phyloP scores from a whole-genome alignment of 1,284 basidiomycete genomes.

The Athelia sp. region DNA sequence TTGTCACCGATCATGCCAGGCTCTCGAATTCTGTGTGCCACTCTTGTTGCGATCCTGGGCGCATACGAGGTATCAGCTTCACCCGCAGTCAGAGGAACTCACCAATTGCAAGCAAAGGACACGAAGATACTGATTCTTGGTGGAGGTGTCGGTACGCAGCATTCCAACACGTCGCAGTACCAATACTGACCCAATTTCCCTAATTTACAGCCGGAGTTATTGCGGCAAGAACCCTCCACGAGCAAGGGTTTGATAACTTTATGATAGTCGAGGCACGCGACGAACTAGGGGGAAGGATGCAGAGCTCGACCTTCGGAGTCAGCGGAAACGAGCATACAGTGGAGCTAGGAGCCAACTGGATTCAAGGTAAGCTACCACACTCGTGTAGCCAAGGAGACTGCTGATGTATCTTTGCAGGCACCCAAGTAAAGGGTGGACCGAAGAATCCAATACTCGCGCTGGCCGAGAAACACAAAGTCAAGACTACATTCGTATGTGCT shows the following conservation, averaged over 20 bases:
- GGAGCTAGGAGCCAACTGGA: conserved; percentile 67
- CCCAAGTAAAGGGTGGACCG: conserved; percentile 43
- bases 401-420: conserved; percentile 31
- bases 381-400: not conserved
- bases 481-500: conserved; percentile 25
- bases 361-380: not conserved
- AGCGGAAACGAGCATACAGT: conserved; percentile 34
- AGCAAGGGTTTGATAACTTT: conserved; percentile 54
- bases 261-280: conserved; percentile 55
- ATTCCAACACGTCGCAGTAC: not conserved
- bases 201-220: conserved; percentile 47
- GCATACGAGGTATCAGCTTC: not conserved
- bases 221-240: conserved; percentile 56
- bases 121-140: not conserved
- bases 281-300: conserved; percentile 61
- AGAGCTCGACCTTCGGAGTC: conserved; percentile 38
- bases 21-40: not conserved
- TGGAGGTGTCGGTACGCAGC: not conserved
- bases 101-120: not conserved
- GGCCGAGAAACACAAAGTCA: conserved; percentile 50
- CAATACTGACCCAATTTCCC: not conserved
- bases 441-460: conserved; percentile 60
- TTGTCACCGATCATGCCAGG: not conserved
- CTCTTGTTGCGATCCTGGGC: not conserved
- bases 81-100: not conserved